Evolutionary conservation across 2,329 filamentous ascomycete species (phyloP), one percentile per base, ranked within the genome.

Genomic region (Aspergillus hiratsukae): DNA sequence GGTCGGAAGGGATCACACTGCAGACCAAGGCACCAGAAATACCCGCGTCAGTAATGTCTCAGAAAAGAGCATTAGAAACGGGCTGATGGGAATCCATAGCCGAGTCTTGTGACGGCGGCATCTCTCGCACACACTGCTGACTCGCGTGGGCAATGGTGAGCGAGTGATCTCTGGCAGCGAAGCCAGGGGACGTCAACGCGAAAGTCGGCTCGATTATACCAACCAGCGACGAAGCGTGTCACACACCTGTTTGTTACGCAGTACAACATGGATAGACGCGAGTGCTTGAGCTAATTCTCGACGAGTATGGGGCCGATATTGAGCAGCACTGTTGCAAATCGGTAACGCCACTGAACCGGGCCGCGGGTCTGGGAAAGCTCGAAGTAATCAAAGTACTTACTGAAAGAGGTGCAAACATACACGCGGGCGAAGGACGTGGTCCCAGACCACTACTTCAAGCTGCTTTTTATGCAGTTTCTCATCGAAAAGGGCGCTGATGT

Each of bases 1-100:
- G 72, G 70, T 1, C 71, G 61, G 48, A 65, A 70, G 4, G 57
- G 59, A 50, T 74, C 71, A 52, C 71, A 74, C 70, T 73, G 37
- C 5, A 49, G 19, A 35, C 8, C 14, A 41, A 10, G 48, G 29
- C 14, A 31, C 23, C 28, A 23, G 27, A 14, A 23, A 10, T 25
- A 19, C n/a, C 8, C 49, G 27, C 5, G 14, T 37, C 14, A 37
- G 31, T 37, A 7, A 3, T 17, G 2, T n/a, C 6, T 7, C 5
- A 37, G 6, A 17, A 7, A n/a, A n/a, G 14, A 37, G 14, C 5
- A 37, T 17, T 17, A 2, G 1, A 27, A 37, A 17, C 5, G 2
- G 14, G 17, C 51, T 56, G 25, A 35, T 27, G n/a, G 11, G 8
- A 1, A 25, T 17, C 21, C 54, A 21, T 64, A 69, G 69, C 53